phyloP scores from a whole-genome alignment of 2,329 filamentous ascomycete species.

The Lanzia echinophila region DNA sequence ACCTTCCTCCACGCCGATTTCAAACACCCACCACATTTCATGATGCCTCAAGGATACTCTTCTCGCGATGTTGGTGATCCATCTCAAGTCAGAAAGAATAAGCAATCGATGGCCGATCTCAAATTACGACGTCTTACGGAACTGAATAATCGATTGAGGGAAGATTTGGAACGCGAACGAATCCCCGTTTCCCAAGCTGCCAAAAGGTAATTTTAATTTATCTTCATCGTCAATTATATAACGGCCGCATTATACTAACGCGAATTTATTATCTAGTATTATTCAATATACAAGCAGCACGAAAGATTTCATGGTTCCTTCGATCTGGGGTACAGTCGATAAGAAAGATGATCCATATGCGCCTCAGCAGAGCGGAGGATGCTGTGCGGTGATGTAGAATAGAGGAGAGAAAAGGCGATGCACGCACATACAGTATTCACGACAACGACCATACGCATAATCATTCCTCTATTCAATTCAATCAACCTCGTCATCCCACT shows the following conservation, averaged over 20 bases:
- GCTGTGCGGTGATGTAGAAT: conserved; percentile 86
- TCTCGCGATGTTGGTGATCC: conserved; percentile 61
- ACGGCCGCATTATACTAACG: conserved; percentile 5
- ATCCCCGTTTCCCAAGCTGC: conserved; percentile 94
- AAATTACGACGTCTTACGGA: conserved; percentile 95
- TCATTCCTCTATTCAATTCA: conserved; percentile 4
- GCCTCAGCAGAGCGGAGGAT: conserved; percentile 81
- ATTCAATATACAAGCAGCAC: conserved; percentile 98
- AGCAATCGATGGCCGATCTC: conserved; percentile 98
- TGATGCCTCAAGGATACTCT: conserved; percentile 58
- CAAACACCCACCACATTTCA: conserved; percentile 8
- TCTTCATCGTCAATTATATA: background rate
- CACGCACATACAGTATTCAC: conserved; percentile 7
- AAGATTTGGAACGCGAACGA: conserved; percentile 90
- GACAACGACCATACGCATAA: conserved; percentile 10
- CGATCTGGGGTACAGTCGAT: conserved; percentile 90
- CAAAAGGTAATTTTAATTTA: conserved; percentile 57
- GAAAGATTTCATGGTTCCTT: conserved; percentile 95
- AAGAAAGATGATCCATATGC: conserved; percentile 98
- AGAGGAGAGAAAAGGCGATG: conserved; percentile 10
- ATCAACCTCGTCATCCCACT: background rate
- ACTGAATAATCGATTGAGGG: conserved; percentile 89
- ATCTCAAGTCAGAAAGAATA: conserved; percentile 78
- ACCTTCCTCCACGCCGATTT: background rate
- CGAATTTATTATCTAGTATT: conserved; percentile 51